phyloP scores from a whole-genome alignment of 192 early-diverging fungal species.

The Backusella westeae region DNA sequence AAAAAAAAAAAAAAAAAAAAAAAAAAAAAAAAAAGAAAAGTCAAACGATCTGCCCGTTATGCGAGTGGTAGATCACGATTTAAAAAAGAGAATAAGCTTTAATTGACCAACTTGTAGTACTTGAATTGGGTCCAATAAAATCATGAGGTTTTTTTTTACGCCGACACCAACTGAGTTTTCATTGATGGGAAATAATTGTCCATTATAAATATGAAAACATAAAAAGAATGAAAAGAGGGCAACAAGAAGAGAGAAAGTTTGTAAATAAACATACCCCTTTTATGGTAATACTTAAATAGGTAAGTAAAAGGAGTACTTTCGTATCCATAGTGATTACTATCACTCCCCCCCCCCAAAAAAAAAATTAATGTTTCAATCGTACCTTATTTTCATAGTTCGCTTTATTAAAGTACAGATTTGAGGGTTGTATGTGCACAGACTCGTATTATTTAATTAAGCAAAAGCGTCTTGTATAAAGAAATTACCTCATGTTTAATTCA shows the following conservation, averaged over 20 bases:
- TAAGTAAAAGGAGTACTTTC: too few species aligned
- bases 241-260: too few species aligned
- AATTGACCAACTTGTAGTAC: not conserved
- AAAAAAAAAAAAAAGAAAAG: too few species aligned
- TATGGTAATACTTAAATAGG: too few species aligned
- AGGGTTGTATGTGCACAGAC: not conserved
- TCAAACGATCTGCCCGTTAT: not conserved
- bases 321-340: too few species aligned
- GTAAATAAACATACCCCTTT: too few species aligned
- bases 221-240: too few species aligned
- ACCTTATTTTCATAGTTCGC: not conserved
- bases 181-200: not conserved
- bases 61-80: not conserved
- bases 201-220: not conserved
- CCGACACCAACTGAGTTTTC: not conserved
- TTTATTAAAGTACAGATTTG: not conserved
- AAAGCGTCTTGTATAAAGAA: too few species aligned
- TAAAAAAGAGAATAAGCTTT: not conserved
- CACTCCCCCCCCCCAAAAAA: too few species aligned
- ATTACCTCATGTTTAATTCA: too few species aligned
- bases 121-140: not conserved
- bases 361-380: not conserved
- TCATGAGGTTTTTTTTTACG: not conserved
- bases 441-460: not conserved
- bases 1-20: not conserved